phyloP scores from a whole-genome alignment of 2,329 filamentous ascomycete species.

The Cladosporium oxysporum region DNA sequence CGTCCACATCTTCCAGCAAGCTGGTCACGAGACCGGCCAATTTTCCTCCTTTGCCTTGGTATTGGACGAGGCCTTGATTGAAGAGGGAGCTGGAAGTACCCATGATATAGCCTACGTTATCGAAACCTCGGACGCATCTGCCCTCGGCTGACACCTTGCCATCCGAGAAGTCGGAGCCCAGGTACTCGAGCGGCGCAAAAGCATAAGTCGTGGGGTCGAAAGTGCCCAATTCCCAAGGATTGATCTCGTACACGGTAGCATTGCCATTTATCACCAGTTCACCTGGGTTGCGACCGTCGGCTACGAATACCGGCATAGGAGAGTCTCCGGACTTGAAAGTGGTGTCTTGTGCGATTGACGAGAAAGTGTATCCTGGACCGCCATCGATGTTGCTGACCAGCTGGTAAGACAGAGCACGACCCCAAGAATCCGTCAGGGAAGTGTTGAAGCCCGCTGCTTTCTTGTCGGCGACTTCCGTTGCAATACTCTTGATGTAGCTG shows the following conservation, averaged over 20 bases:
- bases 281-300: constrained; percentile 67
- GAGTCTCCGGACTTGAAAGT: constrained; percentile 63
- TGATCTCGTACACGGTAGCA: constrained; percentile 75
- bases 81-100: constrained; percentile 84
- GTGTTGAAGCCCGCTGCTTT: constrained; percentile 63
- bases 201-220: constrained; percentile 72
- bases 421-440: constrained; percentile 85
- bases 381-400: constrained; percentile 75
- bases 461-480: constrained; percentile 62
- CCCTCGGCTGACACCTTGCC: constrained; percentile 59
- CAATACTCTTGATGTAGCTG: constrained; percentile 64
- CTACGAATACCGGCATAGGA: constrained; percentile 73
- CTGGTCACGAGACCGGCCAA: constrained; percentile 42
- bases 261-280: constrained; percentile 66
- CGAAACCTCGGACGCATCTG: constrained; percentile 74
- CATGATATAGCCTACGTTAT: constrained; percentile 81
- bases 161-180: constrained; percentile 70
- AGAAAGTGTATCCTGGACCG: constrained; percentile 77
- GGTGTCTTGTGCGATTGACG: constrained; percentile 68
- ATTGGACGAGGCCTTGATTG: constrained; percentile 71
- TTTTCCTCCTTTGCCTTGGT: constrained; percentile 53
- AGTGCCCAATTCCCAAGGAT: constrained; percentile 76
- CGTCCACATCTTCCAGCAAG: constrained; percentile 54
- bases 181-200: constrained; percentile 69
- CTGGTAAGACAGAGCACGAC: constrained; percentile 79